phyloP scores from a whole-genome alignment of 345 rosid species.

The Noccaea bulbosa region DNA sequence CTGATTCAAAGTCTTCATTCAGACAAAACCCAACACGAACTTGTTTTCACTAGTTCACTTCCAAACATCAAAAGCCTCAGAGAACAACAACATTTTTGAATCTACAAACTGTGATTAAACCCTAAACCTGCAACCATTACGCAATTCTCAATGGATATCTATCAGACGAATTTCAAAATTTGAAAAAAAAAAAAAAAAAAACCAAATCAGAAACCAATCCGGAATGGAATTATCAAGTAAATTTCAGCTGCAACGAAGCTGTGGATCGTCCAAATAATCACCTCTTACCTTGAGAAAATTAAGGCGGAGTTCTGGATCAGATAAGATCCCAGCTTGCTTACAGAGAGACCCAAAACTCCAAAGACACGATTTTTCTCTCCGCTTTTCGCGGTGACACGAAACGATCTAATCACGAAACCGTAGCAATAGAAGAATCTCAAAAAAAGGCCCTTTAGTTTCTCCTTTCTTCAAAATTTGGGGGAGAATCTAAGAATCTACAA shows the following conservation, averaged over 20 bases:
- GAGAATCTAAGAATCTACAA: constrained; percentile 45
- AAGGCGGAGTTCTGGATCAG: constrained; percentile 56
- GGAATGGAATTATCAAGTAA: neutral
- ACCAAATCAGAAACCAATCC: constrained; percentile 18
- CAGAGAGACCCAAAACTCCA: constrained; percentile 34
- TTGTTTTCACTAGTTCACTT: neutral
- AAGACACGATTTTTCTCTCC: constrained; percentile 26
- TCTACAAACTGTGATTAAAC: constrained; percentile 18
- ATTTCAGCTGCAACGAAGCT: constrained; percentile 9
- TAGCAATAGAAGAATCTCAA: constrained; percentile 30
- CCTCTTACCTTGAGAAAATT: constrained; percentile 46
- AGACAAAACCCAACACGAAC: constrained; percentile 3
- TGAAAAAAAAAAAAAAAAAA: too few relatives aligned
- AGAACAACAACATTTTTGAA: constrained; percentile 3
- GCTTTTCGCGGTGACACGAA: constrained; percentile 24
- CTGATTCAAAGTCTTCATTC: constrained; percentile 10
- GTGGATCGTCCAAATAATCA: constrained; percentile 36
- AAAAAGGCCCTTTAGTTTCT: constrained; percentile 34
- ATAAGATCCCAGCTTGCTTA: constrained; percentile 56
- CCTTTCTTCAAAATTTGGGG: constrained; percentile 30
- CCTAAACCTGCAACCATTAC: constrained; percentile 15
- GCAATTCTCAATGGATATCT: neutral
- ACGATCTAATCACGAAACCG: constrained; percentile 36
- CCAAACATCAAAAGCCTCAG: constrained; percentile 1
- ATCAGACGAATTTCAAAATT: neutral